Evolutionary conservation across 2,329 filamentous ascomycete species (phyloP).

Genomic region (Stemphylium vesicarium): DNA sequence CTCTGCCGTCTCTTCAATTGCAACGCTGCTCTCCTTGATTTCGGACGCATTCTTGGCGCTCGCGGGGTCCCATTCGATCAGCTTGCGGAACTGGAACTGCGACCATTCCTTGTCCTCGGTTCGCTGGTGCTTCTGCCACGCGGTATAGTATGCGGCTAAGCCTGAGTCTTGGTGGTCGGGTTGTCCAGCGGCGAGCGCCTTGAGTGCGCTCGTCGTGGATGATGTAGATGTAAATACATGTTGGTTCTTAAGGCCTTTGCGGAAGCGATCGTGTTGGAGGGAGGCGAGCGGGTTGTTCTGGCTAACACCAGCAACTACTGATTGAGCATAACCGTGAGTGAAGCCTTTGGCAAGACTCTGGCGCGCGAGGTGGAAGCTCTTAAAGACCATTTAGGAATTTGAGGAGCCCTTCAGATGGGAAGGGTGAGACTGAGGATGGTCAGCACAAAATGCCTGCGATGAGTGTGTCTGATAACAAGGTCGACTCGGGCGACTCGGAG

Average conservation of each 20-base stretch:
- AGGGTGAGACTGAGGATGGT: constrained; percentile 53
- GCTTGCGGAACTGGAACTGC: constrained; percentile 86
- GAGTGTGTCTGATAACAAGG: constrained; percentile 22
- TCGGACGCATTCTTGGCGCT: constrained; percentile 50
- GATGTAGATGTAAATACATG: constrained; percentile 70
- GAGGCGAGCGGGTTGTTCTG: constrained; percentile 63
- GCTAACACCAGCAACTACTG: constrained; percentile 86
- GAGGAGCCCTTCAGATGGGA: constrained; percentile 65
- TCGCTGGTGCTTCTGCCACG: constrained; percentile 75
- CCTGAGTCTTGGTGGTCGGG: constrained; percentile 56
- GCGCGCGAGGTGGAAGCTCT: constrained; percentile 86
- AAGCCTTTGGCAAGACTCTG: constrained; percentile 97
- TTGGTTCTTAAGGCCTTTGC: constrained; percentile 67
- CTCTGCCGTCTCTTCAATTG: constrained; percentile 40
- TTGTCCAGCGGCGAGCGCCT: constrained; percentile 37
- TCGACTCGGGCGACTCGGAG: constrained; percentile 21
- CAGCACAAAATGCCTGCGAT: constrained; percentile 15
- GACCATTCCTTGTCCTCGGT: constrained; percentile 83
- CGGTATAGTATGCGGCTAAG: constrained; percentile 89
- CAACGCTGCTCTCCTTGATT: constrained; percentile 42
- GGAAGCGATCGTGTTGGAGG: constrained; percentile 56
- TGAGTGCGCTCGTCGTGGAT: constrained; percentile 45
- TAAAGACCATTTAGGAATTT: constrained; percentile 85
- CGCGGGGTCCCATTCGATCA: constrained; percentile 82
- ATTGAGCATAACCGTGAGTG: constrained; percentile 97